Evolutionary conservation across 139 green algal genomes (phyloP), one percentile per base, ranked within the genome.

Genomic region (Tetraselmis chui): DNA sequence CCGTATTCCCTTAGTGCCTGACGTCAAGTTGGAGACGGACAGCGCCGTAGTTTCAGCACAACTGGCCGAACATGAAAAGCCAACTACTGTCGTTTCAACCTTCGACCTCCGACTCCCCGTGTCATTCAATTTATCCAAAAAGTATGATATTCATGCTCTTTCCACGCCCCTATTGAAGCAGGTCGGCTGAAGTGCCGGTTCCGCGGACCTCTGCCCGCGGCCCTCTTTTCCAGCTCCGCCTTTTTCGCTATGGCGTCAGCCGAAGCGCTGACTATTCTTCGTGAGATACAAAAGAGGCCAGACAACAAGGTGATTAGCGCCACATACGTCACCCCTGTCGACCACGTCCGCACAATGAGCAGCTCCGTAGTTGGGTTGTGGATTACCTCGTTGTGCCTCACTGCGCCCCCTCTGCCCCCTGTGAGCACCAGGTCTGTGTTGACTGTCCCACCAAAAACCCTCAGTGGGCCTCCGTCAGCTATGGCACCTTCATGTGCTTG

Each of bases 401-500:
- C 59, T 0, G 27, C 25, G 31, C 74, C 28, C 5, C 67, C 22
- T 31, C 29, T 2, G 0, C 25, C 18, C 28, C 26, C 78, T 74
- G 28, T 28, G 1, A 5, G 24, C 22, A 85, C 31, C 89, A 97
- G 92, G 86, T 96, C 0, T 99, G 96, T 76, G 93, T 95, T 1
- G 96, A 99, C 83, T 99, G 96, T 84, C 89, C 93, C 23, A 94
- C 92, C 76, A 96, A 96, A 84, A 98, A 98, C 67, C 95, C 96
- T 23, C 93, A 98, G 86, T 98, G 95, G 96, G 95, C 96, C 2
- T 93, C 87, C 0, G 97, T 99, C 0, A 95, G 89, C 1, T 98
- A 99, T 85, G 97, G 97, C 75, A 93, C 93, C 59, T 99, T 99
- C 88, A 96, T 99, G 92, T 99, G 97, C 88, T 84, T 99, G 31